A percentile compares a stretch with the other conserved stretches of the same genome.
These are phyloP conservation scores for Plectranthus barbatus DNA, from an alignment of 257 asterid species.

Conservation along the genomic window DNA sequence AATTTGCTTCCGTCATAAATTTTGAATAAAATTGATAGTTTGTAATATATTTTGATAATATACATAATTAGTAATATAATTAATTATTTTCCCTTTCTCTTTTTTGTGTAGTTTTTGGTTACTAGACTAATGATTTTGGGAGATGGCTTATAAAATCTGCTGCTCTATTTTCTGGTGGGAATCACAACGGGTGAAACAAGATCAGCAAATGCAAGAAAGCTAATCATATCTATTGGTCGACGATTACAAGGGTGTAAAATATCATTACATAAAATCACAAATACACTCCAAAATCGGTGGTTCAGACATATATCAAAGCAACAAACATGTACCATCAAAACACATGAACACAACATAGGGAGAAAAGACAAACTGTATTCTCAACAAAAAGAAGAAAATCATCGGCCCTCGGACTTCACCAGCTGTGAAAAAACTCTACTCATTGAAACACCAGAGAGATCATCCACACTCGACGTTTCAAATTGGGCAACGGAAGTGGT, in stretches of 20 bases:
- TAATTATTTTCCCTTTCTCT: too few relatives aligned
- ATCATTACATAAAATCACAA: not conserved
- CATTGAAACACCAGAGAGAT: slow-evolving; percentile 57
- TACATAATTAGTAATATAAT: too few relatives aligned
- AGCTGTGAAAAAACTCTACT: slow-evolving; percentile 61
- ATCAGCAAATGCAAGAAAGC: too few relatives aligned
- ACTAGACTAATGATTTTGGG: too few relatives aligned
- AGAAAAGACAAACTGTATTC: not conserved
- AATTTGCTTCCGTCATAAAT: too few relatives aligned
- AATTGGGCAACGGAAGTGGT: slow-evolving; percentile 24
- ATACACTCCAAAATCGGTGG: not conserved
- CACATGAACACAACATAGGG: slow-evolving; percentile 2
- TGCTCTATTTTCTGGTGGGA: too few relatives aligned
- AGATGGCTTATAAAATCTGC: too few relatives aligned
- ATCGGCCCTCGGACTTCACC: slow-evolving; percentile 63
- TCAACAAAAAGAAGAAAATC: slow-evolving; percentile 2
- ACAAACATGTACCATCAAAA: not conserved
- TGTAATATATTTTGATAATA: too few relatives aligned
- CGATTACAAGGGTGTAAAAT: not conserved
- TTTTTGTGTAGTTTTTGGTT: too few relatives aligned
- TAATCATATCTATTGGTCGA: too few relatives aligned
- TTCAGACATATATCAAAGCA: not conserved
- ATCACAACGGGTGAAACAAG: too few relatives aligned
- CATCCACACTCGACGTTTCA: slow-evolving; percentile 39
- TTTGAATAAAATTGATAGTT: too few relatives aligned